These are phyloP conservation scores for Penicillium brasilianum DNA, from an alignment of 2,329 filamentous ascomycete species.

Conservation along the genomic window DNA sequence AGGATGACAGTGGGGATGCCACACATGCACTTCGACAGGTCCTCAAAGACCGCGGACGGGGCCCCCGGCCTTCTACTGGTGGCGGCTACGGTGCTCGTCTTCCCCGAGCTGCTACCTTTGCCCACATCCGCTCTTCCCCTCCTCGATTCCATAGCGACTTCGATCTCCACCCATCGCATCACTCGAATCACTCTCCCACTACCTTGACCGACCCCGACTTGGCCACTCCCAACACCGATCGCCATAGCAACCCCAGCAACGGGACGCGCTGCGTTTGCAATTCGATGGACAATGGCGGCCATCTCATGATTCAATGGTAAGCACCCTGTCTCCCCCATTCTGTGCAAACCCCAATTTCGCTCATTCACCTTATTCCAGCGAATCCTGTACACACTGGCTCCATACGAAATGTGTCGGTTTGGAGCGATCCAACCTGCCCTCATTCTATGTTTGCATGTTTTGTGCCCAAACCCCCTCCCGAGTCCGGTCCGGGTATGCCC, in stretches of 20 bases:
- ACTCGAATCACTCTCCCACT: conserved; percentile 55
- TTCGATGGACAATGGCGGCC: conserved; percentile 58
- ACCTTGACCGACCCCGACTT: conserved; percentile 57
- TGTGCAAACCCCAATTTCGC: not conserved
- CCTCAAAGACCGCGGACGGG: conserved; percentile 42
- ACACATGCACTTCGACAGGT: conserved; percentile 55
- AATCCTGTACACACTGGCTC: conserved; percentile 67
- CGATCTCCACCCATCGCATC: conserved; percentile 43
- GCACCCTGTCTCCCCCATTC: conserved; percentile 2
- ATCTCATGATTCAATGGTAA: conserved; percentile 65
- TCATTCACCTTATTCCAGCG: conserved; percentile 43
- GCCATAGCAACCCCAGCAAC: conserved; percentile 56
- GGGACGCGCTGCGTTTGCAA: conserved; percentile 65
- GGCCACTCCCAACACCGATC: conserved; percentile 59
- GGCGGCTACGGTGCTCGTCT: conserved; percentile 37
- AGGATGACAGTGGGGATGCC: conserved; percentile 48
- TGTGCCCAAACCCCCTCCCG: conserved; percentile 54
- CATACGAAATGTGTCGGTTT: conserved; percentile 65
- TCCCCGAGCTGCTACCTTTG: conserved; percentile 39
- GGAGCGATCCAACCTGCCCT: conserved; percentile 52
- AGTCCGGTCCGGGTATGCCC: conserved; percentile 39
- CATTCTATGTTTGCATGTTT: conserved; percentile 58
- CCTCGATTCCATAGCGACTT: conserved; percentile 45
- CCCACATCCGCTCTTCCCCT: conserved; percentile 51
- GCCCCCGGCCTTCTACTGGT: conserved; percentile 34